phyloP scores from a whole-genome alignment of 2,329 filamentous ascomycete genomes.

The Monilinia fructicola region DNA sequence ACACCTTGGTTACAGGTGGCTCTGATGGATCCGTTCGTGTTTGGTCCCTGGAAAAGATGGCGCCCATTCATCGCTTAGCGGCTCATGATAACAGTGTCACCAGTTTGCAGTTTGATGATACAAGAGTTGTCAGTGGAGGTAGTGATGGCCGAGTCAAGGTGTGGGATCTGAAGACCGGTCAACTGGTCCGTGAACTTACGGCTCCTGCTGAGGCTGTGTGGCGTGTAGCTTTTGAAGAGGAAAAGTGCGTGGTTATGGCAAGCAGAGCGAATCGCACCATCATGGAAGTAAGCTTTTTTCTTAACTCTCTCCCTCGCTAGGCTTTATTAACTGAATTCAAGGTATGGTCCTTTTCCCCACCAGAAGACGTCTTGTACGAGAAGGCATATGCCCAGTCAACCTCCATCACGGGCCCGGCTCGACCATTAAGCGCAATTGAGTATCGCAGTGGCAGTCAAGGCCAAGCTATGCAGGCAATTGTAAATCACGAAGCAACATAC shows the following conservation, averaged over 20 bases:
- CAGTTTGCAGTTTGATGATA: slow-evolving; percentile 95
- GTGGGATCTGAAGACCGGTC: slow-evolving; percentile 92
- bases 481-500: slow-evolving; percentile 27
- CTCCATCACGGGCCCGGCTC: slow-evolving; percentile 29
- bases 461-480: slow-evolving; percentile 35
- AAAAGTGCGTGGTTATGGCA: slow-evolving; percentile 96
- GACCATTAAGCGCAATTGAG: slow-evolving; percentile 39
- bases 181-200: slow-evolving; percentile 86
- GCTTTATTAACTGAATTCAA: slow-evolving; percentile 45
- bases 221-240: slow-evolving; percentile 96
- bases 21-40: slow-evolving; percentile 95
- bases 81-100: slow-evolving; percentile 99
- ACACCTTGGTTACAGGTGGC: slow-evolving; percentile 92
- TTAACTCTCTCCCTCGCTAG: not conserved
- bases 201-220: slow-evolving; percentile 92
- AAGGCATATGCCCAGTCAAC: slow-evolving; percentile 38
- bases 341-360: slow-evolving; percentile 95
- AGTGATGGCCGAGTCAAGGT: slow-evolving; percentile 98
- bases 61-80: slow-evolving; percentile 88
- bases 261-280: slow-evolving; percentile 81
- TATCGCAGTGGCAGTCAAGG: slow-evolving; percentile 35
- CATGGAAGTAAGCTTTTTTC: slow-evolving; percentile 81
- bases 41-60: slow-evolving; percentile 89
- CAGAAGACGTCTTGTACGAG: slow-evolving; percentile 60
- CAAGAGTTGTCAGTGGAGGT: slow-evolving; percentile 89